Evolutionary conservation across 164 flowering plant genomes (phyloP).

Genomic region (Tetracentron sinense): DNA sequence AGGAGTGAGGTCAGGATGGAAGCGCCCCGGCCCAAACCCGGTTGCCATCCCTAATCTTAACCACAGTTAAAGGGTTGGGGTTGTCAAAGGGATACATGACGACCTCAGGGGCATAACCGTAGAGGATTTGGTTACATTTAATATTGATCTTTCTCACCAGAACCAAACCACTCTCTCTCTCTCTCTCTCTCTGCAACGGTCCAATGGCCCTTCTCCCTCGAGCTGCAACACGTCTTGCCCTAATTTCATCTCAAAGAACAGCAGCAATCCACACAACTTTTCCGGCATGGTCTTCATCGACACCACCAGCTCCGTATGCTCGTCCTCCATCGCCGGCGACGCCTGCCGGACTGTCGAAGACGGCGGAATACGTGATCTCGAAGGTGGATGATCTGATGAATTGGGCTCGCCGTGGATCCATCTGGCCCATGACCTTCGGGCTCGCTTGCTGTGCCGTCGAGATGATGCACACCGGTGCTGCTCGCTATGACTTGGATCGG

Average conservation of each 20-base stretch:
- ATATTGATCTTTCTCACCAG: no score
- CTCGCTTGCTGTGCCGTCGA: slow-evolving; percentile 99
- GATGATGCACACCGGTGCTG: slow-evolving; percentile 99
- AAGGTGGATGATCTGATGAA: slow-evolving; percentile 96
- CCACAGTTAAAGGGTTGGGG: no score
- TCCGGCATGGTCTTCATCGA: slow-evolving; percentile 29
- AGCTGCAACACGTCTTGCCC: slow-evolving; percentile 36
- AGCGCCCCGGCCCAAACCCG: no score
- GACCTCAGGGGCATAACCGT: no score
- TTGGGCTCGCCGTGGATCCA: slow-evolving; percentile 91
- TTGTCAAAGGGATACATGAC: no score
- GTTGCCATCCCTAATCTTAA: no score
- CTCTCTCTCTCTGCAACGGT: neutral
- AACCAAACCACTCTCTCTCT: no score
- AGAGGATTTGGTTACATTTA: no score
- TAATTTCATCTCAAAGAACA: slow-evolving; percentile 31
- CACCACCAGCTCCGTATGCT: slow-evolving; percentile 43
- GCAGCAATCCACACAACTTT: slow-evolving; percentile 44
- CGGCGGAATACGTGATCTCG: slow-evolving; percentile 92
- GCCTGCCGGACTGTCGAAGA: slow-evolving; percentile 61
- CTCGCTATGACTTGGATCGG: slow-evolving; percentile 92
- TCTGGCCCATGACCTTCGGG: slow-evolving; percentile 99
- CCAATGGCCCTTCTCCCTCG: slow-evolving; percentile 46
- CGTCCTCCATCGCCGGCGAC: slow-evolving; percentile 54
- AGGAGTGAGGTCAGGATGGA: no score